Conservation (phyloP, 148 eudicot species). For the Amaranthus hypochondriacus region DNA sequence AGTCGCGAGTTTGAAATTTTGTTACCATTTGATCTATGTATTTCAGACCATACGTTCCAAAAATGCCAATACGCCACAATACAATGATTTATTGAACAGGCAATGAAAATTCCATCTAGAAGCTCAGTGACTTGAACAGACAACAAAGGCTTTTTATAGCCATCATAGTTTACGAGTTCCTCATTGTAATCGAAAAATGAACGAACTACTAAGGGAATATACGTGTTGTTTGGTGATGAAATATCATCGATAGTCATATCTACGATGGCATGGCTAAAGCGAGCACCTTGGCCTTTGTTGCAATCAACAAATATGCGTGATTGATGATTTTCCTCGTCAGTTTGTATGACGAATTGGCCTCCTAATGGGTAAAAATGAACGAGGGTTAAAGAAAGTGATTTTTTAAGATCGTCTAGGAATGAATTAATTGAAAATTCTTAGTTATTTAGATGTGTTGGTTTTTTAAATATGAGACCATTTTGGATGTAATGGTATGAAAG, state of each 20-base stretch:
- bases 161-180: constrained; percentile 10
- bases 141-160: constrained; percentile 8
- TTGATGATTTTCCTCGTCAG: neutral
- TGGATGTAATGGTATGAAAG: neutral
- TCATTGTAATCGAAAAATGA: constrained; percentile 11
- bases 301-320: neutral
- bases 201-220: constrained; percentile 11
- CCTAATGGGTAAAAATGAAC: neutral
- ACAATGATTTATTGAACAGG: constrained; percentile 12
- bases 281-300: constrained; percentile 5
- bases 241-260: constrained; percentile 2
- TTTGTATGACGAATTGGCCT: neutral
- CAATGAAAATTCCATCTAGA: neutral
- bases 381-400: neutral
- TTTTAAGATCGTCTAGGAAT: constrained; percentile 6
- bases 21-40: neutral
- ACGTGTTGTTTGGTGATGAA: neutral
- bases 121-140: constrained; percentile 19
- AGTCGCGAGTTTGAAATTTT: constrained; percentile 5
- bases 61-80: constrained; percentile 12
- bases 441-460: neutral
- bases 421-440: neutral
- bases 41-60: constrained; percentile 17
- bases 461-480: neutral
- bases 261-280: neutral